phyloP scores from a whole-genome alignment of 495 filamentous ascomycete species.

The Aspergillus sclerotiicarbonarius region DNA sequence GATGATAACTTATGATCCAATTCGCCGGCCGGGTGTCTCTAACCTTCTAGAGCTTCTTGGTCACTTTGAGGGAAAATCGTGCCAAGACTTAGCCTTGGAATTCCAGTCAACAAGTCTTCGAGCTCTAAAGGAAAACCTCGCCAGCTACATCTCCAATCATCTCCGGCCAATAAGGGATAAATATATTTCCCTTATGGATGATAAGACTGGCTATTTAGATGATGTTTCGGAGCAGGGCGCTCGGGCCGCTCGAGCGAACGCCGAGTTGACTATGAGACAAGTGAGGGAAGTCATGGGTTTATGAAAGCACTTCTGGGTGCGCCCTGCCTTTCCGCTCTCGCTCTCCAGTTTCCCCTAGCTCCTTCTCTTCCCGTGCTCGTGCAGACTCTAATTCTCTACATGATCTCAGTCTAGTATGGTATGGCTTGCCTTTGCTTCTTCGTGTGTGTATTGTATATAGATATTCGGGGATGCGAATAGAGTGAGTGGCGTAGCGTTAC shows the following conservation, averaged over 20 bases:
- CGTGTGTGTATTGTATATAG: too few relatives aligned
- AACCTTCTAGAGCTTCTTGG: constrained; percentile 79
- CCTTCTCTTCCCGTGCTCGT: too few relatives aligned
- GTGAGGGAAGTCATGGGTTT: constrained; percentile 66
- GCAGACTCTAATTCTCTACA: too few relatives aligned
- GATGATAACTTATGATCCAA: constrained; percentile 68
- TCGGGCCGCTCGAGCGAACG: constrained; percentile 58
- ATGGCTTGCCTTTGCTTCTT: too few relatives aligned
- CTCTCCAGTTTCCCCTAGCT: too few relatives aligned
- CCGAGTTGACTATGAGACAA: constrained; percentile 61
- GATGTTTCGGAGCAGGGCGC: constrained; percentile 60
- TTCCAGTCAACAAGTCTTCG: constrained; percentile 52
- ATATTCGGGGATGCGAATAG: too few relatives aligned
- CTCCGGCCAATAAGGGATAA: constrained; percentile 60
- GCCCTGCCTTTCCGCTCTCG: too few relatives aligned
- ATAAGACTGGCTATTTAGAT: constrained; percentile 53
- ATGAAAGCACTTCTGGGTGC: constrained; percentile 14
- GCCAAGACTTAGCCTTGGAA: constrained; percentile 55
- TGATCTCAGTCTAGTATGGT: too few relatives aligned
- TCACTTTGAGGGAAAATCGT: constrained; percentile 55
- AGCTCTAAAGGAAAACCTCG: constrained; percentile 64
- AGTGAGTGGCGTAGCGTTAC: too few relatives aligned
- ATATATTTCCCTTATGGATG: constrained; percentile 53
- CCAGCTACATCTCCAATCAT: constrained; percentile 50
- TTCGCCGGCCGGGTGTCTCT: constrained; percentile 71